These are phyloP conservation scores for Amylocystis lapponica DNA, from an alignment of 768 basidiomycete species.

Conservation along the genomic window DNA sequence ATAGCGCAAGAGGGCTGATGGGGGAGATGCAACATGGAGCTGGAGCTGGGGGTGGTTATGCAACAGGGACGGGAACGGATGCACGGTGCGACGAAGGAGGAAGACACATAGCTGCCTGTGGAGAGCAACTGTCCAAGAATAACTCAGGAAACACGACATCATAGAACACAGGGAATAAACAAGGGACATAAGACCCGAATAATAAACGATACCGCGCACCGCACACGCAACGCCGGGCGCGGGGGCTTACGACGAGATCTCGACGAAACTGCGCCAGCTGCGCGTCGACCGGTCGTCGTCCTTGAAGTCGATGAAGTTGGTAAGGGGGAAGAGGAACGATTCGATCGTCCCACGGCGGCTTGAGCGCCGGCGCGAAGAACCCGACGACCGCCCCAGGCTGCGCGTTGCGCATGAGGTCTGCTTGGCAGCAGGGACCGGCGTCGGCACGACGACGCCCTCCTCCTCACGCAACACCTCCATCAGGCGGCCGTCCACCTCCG, in stretches of 20 bases:
- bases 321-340: slow-evolving; percentile 46
- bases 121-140: too few species aligned
- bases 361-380: slow-evolving; percentile 2
- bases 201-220: too few species aligned
- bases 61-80: not conserved
- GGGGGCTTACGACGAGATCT: slow-evolving; percentile 35
- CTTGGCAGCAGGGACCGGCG: slow-evolving; percentile 9
- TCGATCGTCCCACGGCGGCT: slow-evolving; percentile 40
- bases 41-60: not conserved
- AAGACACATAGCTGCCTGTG: not conserved
- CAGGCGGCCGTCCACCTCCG: slow-evolving; percentile 26
- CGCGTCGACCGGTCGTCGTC: slow-evolving; percentile 39
- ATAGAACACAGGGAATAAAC: not conserved
- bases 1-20: not conserved
- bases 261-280: slow-evolving; percentile 62
- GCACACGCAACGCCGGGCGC: too few species aligned
- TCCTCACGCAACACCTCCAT: slow-evolving; percentile 26
- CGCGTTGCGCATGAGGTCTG: slow-evolving; percentile 3
- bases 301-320: slow-evolving; percentile 61
- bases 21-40: not conserved
- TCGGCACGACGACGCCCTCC: slow-evolving; percentile 19
- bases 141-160: not conserved
- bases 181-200: not conserved
- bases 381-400: not conserved
- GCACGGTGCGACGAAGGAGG: not conserved